Evolutionary conservation across 495 filamentous ascomycete genomes (phyloP).

Genomic region (Neohortaea acidophila): DNA sequence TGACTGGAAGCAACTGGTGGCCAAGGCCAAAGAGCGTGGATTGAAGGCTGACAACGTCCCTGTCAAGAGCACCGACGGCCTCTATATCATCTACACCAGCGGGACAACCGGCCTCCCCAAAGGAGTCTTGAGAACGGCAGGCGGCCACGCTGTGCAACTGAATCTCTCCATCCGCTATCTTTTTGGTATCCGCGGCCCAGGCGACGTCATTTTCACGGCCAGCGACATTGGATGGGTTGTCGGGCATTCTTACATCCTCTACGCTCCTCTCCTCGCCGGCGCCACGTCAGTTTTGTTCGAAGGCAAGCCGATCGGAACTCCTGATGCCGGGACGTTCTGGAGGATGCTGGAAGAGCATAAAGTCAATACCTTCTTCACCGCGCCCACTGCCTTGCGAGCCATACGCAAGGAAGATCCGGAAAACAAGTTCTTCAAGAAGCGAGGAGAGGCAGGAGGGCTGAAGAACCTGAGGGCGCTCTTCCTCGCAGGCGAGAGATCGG

Average conservation of each 20-base stretch:
- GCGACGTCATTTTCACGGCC: conserved; percentile 72
- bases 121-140: conserved; percentile 70
- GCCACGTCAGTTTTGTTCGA: conserved; percentile 82
- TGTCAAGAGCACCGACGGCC: conserved; percentile 54
- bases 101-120: conserved; percentile 77
- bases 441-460: conserved; percentile 51
- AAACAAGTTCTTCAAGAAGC: conserved; percentile 43
- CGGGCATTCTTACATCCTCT: conserved; percentile 43
- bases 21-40: conserved; percentile 47
- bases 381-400: conserved; percentile 73
- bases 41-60: conserved; percentile 57
- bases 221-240: conserved; percentile 32
- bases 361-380: conserved; percentile 71
- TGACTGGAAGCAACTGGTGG: conserved; percentile 63
- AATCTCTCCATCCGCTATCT: conserved; percentile 62
- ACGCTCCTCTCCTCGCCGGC: conserved; percentile 67
- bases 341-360: conserved; percentile 69
- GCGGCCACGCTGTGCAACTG: conserved; percentile 77
- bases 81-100: conserved; percentile 87
- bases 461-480: conserved; percentile 57
- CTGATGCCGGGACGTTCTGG: conserved; percentile 78
- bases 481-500: conserved; percentile 77
- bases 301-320: conserved; percentile 83
- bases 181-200: conserved; percentile 63
- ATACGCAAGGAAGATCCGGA: conserved; percentile 75